These are phyloP conservation scores for Kluyveromyces siamensis DNA, from an alignment of 805 yeast genomes.

Conservation along the genomic window DNA sequence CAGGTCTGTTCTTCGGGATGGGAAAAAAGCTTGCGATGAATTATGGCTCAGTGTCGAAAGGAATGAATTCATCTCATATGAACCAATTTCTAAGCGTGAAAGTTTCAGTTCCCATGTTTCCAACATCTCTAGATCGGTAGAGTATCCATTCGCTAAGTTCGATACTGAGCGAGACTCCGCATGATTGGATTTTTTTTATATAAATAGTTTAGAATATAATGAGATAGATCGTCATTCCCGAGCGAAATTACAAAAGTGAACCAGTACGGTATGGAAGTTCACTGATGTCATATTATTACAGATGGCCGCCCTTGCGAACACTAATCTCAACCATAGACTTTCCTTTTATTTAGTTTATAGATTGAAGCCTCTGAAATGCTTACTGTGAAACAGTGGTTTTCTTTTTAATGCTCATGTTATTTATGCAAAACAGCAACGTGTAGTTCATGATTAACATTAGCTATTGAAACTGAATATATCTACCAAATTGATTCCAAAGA, in stretches of 20 bases:
- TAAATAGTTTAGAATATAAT: no score
- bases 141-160: no score
- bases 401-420: background rate
- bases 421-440: background rate
- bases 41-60: background rate
- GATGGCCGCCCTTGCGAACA: no score
- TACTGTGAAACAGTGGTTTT: no score
- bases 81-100: background rate
- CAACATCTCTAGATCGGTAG: background rate
- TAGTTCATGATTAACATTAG: conserved; percentile 8
- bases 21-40: background rate
- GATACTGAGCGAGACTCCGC: background rate
- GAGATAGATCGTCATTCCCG: no score
- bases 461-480: conserved; percentile 31
- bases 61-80: background rate
- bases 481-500: conserved; percentile 68
- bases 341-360: no score
- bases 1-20: background rate
- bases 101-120: background rate
- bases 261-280: no score
- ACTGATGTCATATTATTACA: no score
- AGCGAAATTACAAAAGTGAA: no score
- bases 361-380: no score
- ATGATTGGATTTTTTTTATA: background rate
- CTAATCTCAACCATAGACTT: no score